A percentile compares a stretch with the other conserved stretches of the same genome.
Evolutionary conservation across 106 monocot genomes (phyloP).

Genomic region (Allium fistulosum): DNA sequence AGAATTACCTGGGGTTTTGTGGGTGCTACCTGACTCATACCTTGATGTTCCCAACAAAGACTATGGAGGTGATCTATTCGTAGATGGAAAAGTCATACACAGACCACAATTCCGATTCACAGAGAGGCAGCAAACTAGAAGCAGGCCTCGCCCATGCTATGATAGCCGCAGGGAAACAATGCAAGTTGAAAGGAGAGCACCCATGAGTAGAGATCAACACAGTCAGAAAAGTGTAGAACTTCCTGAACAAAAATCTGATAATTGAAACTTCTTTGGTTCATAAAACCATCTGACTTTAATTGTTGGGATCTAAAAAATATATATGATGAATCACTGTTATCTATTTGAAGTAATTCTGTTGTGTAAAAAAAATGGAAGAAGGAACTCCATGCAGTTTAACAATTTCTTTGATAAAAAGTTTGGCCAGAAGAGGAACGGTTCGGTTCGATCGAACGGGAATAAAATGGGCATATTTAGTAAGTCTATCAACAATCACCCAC

Average conservation of each 20-base stretch:
- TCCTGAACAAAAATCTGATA: background rate
- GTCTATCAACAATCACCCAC: too few relatives aligned
- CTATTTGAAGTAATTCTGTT: too few relatives aligned
- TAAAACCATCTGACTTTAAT: too few relatives aligned
- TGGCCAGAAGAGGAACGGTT: too few relatives aligned
- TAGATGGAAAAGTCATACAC: constrained; percentile 90
- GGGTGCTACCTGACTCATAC: constrained; percentile 97
- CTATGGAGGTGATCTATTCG: constrained; percentile 96
- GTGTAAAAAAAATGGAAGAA: too few relatives aligned
- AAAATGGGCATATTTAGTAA: too few relatives aligned
- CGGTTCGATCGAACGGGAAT: too few relatives aligned
- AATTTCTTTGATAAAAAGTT: too few relatives aligned
- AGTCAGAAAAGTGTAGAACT: constrained; percentile 11
- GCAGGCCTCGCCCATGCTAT: constrained; percentile 61
- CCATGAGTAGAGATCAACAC: constrained; percentile 25
- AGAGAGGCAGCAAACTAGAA: constrained; percentile 73
- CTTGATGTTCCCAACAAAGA: constrained; percentile 99
- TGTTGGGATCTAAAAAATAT: too few relatives aligned
- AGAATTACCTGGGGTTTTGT: constrained; percentile 88
- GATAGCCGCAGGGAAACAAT: constrained; percentile 68
- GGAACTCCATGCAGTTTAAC: too few relatives aligned
- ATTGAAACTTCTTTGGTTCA: background rate
- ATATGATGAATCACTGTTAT: too few relatives aligned
- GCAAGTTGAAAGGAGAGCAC: constrained; percentile 72
- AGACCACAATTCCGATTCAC: constrained; percentile 79